phyloP scores from a whole-genome alignment of 768 basidiomycete genomes.

The Rhizopogon vinicolor region DNA sequence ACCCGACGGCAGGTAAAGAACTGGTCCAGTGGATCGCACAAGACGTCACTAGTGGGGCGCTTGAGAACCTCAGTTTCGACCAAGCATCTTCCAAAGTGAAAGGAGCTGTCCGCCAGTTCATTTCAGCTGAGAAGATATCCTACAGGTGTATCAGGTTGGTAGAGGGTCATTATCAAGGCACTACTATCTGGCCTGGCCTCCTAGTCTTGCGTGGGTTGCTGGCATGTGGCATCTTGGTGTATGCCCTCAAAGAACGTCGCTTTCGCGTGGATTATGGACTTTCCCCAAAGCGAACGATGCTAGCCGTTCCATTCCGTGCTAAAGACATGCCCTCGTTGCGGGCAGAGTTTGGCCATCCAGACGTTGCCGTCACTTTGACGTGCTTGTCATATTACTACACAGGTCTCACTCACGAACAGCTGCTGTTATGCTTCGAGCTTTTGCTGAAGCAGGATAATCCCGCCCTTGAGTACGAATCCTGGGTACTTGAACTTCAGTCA shows the following conservation, averaged over 20 bases:
- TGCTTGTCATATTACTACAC: no score
- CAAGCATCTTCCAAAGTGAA: constrained; percentile 1
- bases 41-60: constrained; percentile 9
- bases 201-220: constrained; percentile 32
- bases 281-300: no score
- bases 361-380: no score
- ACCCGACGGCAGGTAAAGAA: constrained; percentile 5
- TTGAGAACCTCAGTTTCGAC: constrained; percentile 15
- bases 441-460: no score
- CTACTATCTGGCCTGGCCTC: constrained; percentile 16
- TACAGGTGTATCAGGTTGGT: not conserved
- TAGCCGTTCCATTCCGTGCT: no score
- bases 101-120: constrained; percentile 16
- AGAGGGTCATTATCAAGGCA: not conserved
- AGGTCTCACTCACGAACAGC: no score
- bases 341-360: no score
- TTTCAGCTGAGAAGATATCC: constrained; percentile 10
- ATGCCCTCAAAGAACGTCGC: constrained; percentile 25
- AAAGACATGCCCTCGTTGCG: no score
- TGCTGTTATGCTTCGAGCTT: no score
- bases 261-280: no score
- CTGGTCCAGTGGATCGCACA: constrained; percentile 10
- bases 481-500: not conserved
- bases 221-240: constrained; percentile 25
- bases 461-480: no score